A percentile compares a stretch with the other conserved stretches of the same genome.
phyloP scores from a whole-genome alignment of 768 basidiomycete genomes.

The Infundibulicybe gibba region DNA sequence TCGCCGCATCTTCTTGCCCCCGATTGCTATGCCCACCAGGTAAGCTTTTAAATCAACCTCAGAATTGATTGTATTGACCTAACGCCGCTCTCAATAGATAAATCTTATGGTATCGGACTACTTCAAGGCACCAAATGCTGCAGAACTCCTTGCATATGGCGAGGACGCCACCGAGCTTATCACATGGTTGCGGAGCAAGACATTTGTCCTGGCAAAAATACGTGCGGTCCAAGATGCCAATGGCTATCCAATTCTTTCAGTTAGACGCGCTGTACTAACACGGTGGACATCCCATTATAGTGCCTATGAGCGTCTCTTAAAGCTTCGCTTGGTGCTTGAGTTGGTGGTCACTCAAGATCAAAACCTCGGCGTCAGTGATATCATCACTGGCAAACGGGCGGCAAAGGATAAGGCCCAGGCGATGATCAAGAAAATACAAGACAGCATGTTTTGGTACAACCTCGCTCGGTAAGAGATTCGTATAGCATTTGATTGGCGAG shows the following conservation, averaged over 20 bases:
- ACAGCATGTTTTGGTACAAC: neutral
- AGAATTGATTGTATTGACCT: no score
- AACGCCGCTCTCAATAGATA: no score
- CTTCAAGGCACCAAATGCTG: no score
- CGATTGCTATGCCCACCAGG: no score
- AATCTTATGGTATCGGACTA: no score
- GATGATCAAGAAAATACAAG: conserved; percentile 3
- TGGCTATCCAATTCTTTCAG: neutral
- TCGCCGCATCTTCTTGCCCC: no score
- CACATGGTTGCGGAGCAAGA: conserved; percentile 22
- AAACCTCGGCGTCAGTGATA: neutral
- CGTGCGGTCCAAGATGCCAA: conserved; percentile 9
- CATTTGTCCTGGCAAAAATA: conserved; percentile 13
- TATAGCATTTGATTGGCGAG: conserved; percentile 29
- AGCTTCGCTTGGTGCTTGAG: conserved; percentile 12
- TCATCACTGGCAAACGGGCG: conserved; percentile 7
- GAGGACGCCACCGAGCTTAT: conserved; percentile 19
- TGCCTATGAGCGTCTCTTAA: conserved; percentile 19
- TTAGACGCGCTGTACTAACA: conserved; percentile 22
- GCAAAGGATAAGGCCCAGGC: conserved; percentile 8
- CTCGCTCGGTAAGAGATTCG: conserved; percentile 24
- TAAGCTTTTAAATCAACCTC: no score
- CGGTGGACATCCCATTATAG: conserved; percentile 26
- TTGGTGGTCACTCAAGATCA: conserved; percentile 9
- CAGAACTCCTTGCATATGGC: neutral